Percentiles rank a stretch among this genome's conserved stretches.
Evolutionary conservation across 2,329 filamentous ascomycete genomes (phyloP).

Genomic region (Diaporthe citri): DNA sequence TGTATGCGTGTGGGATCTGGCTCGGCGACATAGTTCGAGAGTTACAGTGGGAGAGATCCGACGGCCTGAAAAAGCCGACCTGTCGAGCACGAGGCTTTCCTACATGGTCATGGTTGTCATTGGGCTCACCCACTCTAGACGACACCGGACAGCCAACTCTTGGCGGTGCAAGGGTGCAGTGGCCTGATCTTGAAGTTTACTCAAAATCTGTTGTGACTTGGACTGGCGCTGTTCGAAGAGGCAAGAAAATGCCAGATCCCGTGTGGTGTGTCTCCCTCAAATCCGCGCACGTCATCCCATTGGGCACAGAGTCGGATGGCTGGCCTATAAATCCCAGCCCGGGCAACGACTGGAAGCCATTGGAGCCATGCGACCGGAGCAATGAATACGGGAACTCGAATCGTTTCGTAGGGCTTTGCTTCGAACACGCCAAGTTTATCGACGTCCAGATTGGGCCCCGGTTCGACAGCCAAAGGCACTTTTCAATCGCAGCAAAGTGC

Average conservation of each 20-base stretch:
- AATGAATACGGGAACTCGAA: background rate
- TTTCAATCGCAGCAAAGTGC: background rate
- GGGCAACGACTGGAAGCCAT: background rate
- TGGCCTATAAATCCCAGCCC: background rate
- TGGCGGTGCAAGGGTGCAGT: background rate
- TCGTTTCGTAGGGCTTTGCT: background rate
- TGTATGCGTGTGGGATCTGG: background rate
- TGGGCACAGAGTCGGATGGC: background rate
- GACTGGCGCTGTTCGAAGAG: background rate
- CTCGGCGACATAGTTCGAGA: background rate
- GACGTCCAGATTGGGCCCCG: background rate
- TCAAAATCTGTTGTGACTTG: background rate
- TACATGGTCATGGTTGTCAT: background rate
- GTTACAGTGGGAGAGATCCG: background rate
- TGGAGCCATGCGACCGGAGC: background rate
- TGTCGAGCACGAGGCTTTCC: background rate
- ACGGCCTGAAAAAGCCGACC: background rate
- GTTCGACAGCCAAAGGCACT: background rate
- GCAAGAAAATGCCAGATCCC: background rate
- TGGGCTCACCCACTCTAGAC: background rate
- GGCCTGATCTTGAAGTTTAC: background rate
- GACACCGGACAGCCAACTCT: background rate
- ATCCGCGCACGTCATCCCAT: background rate
- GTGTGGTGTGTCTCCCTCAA: background rate
- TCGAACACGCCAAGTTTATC: background rate